Base-by-base conservation (phyloP, 352 stramenopile genomes). In the Globisporangium acanthophoron region DNA sequence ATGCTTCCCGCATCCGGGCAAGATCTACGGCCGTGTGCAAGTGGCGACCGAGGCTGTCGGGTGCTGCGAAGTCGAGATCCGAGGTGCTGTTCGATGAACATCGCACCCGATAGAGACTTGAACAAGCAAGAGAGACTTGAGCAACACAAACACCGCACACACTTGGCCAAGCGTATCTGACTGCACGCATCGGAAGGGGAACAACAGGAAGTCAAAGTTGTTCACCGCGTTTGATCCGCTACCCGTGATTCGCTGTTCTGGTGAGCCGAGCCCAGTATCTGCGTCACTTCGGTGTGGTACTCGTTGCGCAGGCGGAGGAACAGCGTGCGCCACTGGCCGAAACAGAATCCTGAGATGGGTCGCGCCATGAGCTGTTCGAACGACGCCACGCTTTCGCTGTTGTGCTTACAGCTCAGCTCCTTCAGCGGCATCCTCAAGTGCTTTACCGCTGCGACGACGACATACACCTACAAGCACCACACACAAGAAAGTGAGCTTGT, bases 1-100 rank as follows among this genome's bases (percentile, higher is more conserved):
- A 2, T 86, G 78, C 47, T 90, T 90, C 51, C 64, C 66, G n/a
- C 65, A 80, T 33, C 65, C 69, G 44, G 79, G 82, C 11, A 64
- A 67, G 56, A 79, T 78, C 52, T 59, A 45, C 16, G 80, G 80
- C 0, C 52, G 65, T 7, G 56, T 90, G 2, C 59, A 61, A 7
- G 59, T 92, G 3, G 80, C 87, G 58, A 84, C 76, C 3, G 76
- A 90, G 58, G 68, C 63, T 4, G 63, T 78, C 6, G 74, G 80
- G 7, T 43, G 56, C 49, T 88, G 72, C 48, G 64, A 72, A 12
- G 67, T 90, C 9, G 61, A 70, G 41, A 84, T 88, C 48, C 64
- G 75, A 56, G 79, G 77, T 46, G 59, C 46, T 3, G 78, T 87
- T 31, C 74, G 77, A 40, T 79, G 51, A 54, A 29, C 4, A 44